Base-by-base conservation (phyloP, 768 basidiomycete species). In the Boletus coccyginus region DNA sequence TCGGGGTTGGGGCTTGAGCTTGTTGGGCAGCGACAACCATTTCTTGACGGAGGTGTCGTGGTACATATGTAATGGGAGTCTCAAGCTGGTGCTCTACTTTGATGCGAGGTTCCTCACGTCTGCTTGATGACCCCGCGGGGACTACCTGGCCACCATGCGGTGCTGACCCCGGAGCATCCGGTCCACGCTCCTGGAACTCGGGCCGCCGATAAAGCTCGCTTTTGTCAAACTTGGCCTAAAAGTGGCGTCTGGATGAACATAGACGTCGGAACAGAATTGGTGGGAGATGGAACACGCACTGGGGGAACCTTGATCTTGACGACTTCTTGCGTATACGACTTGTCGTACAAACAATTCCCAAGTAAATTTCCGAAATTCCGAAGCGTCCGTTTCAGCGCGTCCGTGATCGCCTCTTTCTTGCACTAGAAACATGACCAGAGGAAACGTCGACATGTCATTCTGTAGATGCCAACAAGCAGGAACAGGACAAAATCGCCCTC, bases 341-440 rank as follows among this genome's bases (percentile, higher is more conserved):
- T 97, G 75, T 98, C 97, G 65, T 98, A 98, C n/a, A 98, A 73
- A 72, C 97, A 99, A 65, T 97, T 96, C 1, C 97, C 97, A 16
- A 98, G 78, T 3, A 98, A 76, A 68, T 95, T 97, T 40, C 97
- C 97, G 67, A 98, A 99, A 60, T 86, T 92, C 27, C 93, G 80
- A 10, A 99, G 78, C 1, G 94, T 85, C 33, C 96, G 86, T 72
- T 99, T 99, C 52, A 96, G 75, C 0, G 81, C 96, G 62, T 99
- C 97, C 0, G 97, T 99, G 0, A 98, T 88, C 2, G 97, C 95
- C 69, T 98, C 97, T 64, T 99, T 99, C 80, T 98, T 98, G 68
- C 92, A 94, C 97, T 99, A 63, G 33, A 41, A 55, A 16, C 57
- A 46, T 6, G 7, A 3, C 24, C 29, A 16, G 14, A 27, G 36